Percentiles rank a stretch among this genome's conserved stretches.
These are phyloP conservation scores for Claviceps maximensis DNA, from an alignment of 2,329 filamentous ascomycete genomes.

Conservation along the genomic window DNA sequence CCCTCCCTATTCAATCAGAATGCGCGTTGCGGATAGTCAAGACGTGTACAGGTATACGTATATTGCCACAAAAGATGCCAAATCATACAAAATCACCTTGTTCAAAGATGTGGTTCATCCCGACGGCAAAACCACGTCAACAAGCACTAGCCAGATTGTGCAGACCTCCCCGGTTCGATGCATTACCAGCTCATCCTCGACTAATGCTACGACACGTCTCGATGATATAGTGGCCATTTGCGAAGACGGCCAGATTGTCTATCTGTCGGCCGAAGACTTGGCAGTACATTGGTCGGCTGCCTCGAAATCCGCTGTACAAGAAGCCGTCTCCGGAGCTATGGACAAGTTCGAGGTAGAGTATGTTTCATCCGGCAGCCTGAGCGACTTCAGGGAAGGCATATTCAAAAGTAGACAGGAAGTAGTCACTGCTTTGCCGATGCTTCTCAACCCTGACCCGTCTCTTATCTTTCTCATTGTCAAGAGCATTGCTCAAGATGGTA, in stretches of 20 bases:
- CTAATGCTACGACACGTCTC: constrained; percentile 12
- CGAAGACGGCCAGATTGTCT: constrained; percentile 46
- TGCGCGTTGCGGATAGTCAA: constrained; percentile 32
- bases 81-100: constrained; percentile 39
- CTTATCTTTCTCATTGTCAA: constrained; percentile 39
- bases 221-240: constrained; percentile 41
- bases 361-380: constrained; percentile 30
- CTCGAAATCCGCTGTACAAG: constrained; percentile 22
- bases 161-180: constrained; percentile 22
- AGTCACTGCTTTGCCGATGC: constrained; percentile 36
- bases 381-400: constrained; percentile 39
- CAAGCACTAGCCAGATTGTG: constrained; percentile 31
- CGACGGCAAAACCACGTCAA: constrained; percentile 38
- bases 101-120: constrained; percentile 44
- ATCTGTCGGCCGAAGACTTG: constrained; percentile 42
- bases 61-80: constrained; percentile 37
- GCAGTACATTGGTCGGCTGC: constrained; percentile 22
- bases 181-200: constrained; percentile 20
- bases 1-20: constrained; percentile 43
- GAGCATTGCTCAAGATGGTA: constrained; percentile 16
- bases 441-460: constrained; percentile 34
- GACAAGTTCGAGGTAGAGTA: constrained; percentile 34
- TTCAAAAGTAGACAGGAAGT: constrained; percentile 42
- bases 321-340: constrained; percentile 19
- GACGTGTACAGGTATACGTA: constrained; percentile 48